Evolutionary conservation across 176 grass and related monocot species (phyloP), one percentile per base, ranked within the genome.

Genomic region (Canna indica): DNA sequence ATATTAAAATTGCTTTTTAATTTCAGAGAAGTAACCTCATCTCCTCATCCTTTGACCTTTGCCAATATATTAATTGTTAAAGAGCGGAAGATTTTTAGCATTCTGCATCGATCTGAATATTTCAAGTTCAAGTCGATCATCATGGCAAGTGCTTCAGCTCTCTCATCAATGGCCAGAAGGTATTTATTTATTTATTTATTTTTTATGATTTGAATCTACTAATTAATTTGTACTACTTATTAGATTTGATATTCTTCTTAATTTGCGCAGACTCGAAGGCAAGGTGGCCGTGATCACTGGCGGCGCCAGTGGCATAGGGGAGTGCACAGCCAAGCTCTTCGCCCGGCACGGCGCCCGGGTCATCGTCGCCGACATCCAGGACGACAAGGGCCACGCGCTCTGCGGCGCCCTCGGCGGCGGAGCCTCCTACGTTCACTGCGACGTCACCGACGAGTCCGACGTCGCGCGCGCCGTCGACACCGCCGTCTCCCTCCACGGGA

Each of bases 281-380:
- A 54, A 54, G 22, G 50, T 54, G 50, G 50, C 50, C 1, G 0
- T 54, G 50, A 54, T 54, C 50, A 54, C 50, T 18, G 50, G 50
- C 50, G 50, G 20, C 18, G 50, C 50, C 50, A 54, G 50, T 18
- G 50, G 50, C 18, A 54, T 54, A 16, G 50, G 50, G 0, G 50
- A 54, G 50, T 54, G 50, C 50, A 54, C 50, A 18, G 50, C 50
- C 50, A 54, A 54, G 50, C 50, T 54, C 20, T 54, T 54, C 50
- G 50, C 50, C 22, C 50, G 50, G 22, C 50, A 54, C 50, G 50
- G 50, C 18, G 50, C 50, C 5, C 50, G 50, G 6, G 50, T 54
- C 50, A 20, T 54, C 17, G 50, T 54, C 16, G 50, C 50, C 0
- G 79, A 80, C 45, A 74, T 74, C 42, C 78, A 73, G 36, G 78